phyloP scores from a whole-genome alignment of 768 basidiomycete genomes.

The Boletus tylopilopsis region DNA sequence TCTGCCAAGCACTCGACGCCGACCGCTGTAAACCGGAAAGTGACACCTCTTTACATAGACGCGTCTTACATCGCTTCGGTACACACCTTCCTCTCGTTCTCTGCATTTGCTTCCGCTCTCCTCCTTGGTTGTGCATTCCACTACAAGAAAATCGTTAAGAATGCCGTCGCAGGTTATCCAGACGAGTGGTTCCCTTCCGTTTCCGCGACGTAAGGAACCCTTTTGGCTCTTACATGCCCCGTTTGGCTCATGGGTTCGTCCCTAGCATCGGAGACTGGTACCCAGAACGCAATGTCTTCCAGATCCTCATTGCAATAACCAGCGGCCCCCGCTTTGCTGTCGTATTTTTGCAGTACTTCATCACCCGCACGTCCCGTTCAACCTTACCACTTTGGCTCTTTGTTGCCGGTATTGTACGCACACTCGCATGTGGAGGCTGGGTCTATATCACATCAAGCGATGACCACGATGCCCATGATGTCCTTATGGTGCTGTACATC shows the following conservation, averaged over 20 bases:
- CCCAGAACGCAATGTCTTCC: conserved; percentile 80
- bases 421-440: conserved; percentile 87
- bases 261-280: conserved; percentile 89
- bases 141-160: conserved; percentile 83
- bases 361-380: conserved; percentile 43
- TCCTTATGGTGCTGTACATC: conserved; percentile 87
- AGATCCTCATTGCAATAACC: conserved; percentile 82
- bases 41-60: conserved; percentile 26
- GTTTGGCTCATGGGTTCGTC: conserved; percentile 2
- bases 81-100: conserved; percentile 63
- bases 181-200: conserved; percentile 92
- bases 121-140: conserved; percentile 63
- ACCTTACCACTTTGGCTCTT: conserved; percentile 51
- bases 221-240: background rate
- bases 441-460: conserved; percentile 86
- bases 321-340: conserved; percentile 79
- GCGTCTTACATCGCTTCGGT: conserved; percentile 56
- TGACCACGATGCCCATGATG: conserved; percentile 79
- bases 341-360: conserved; percentile 58
- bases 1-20: conserved; percentile 7
- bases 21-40: conserved; percentile 4
- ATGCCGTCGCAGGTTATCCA: conserved; percentile 76
- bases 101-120: conserved; percentile 66
- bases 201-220: conserved; percentile 62
- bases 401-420: conserved; percentile 62